A percentile compares a stretch with the other conserved stretches of the same genome.
phyloP scores from a whole-genome alignment of 2,329 filamentous ascomycete species.

The Coniochaeta sp. region DNA sequence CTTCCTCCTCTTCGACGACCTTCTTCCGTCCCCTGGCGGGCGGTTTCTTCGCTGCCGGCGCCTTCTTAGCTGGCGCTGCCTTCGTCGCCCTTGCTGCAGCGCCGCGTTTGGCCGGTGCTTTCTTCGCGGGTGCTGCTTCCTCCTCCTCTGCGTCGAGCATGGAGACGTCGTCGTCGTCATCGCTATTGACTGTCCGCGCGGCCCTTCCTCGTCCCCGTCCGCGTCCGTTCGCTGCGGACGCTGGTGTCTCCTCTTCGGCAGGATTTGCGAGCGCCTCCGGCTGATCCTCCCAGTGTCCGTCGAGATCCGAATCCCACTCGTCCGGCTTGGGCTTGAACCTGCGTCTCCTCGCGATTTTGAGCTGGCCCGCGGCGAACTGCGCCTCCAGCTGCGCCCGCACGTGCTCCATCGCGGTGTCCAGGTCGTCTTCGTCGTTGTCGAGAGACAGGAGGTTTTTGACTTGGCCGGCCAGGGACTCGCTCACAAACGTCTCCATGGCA shows the following conservation, averaged over 20 bases:
- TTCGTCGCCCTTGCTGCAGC: conserved; percentile 23
- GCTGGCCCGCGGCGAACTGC: conserved; percentile 58
- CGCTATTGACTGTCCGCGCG: conserved; percentile 17
- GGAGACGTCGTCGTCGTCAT: conserved; percentile 43
- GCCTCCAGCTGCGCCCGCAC: conserved; percentile 65
- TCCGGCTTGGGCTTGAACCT: conserved; percentile 70
- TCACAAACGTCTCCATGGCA: conserved; percentile 77
- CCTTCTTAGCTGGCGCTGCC: conserved; percentile 24
- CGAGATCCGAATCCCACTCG: conserved; percentile 82
- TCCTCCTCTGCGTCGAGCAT: conserved; percentile 48
- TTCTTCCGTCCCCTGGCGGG: conserved; percentile 36
- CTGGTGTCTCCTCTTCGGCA: conserved; percentile 25
- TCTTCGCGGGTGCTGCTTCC: conserved; percentile 28
- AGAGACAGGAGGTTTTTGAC: conserved; percentile 63
- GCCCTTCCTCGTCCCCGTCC: conserved; percentile 21
- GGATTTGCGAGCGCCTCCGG: conserved; percentile 56
- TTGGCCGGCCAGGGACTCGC: conserved; percentile 62
- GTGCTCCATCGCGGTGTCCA: conserved; percentile 67
- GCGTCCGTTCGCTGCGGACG: conserved; percentile 14
- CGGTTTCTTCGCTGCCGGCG: conserved; percentile 36
- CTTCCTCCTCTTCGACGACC: conserved; percentile 30
- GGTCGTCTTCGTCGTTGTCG: conserved; percentile 61
- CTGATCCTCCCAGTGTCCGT: conserved; percentile 80
- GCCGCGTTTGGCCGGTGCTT: conserved; percentile 19
- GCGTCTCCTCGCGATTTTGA: conserved; percentile 36